Conservation (phyloP, 306 rosid genomes). For the Begonia loranthoides region DNA sequence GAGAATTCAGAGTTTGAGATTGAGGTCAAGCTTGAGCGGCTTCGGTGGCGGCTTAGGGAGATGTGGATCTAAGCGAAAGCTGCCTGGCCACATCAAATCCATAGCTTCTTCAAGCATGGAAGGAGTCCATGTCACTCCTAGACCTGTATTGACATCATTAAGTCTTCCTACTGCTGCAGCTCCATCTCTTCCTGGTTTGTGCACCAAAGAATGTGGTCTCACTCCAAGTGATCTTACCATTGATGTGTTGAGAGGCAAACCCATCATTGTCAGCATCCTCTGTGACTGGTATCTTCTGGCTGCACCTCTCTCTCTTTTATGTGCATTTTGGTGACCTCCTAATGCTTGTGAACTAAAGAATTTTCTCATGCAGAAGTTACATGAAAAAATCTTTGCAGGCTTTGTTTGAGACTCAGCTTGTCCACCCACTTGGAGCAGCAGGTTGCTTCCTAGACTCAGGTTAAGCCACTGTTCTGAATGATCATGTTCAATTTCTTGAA, state of each 20-base stretch:
- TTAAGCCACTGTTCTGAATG: slow-evolving; percentile 59
- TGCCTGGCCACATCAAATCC: slow-evolving; percentile 78
- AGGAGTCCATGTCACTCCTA: slow-evolving; percentile 19
- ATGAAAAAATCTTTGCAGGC: slow-evolving; percentile 56
- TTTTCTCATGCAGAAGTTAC: slow-evolving; percentile 93
- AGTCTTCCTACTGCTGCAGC: slow-evolving; percentile 37
- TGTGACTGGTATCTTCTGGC: slow-evolving; percentile 77
- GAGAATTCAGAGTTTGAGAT: slow-evolving; percentile 52
- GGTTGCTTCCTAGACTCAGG: slow-evolving; percentile 54
- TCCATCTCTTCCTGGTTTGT: slow-evolving; percentile 49
- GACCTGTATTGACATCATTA: slow-evolving; percentile 7
- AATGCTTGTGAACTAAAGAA: slow-evolving; percentile 89
- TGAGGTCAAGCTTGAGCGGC: slow-evolving; percentile 52
- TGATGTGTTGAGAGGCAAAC: slow-evolving; percentile 31
- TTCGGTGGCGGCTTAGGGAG: slow-evolving; percentile 28
- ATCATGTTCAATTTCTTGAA: slow-evolving; percentile 15
- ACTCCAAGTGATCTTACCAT: slow-evolving; percentile 51
- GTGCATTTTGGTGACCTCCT: slow-evolving; percentile 97
- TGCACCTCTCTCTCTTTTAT: slow-evolving; percentile 91
- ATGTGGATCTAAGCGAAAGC: slow-evolving; percentile 51
- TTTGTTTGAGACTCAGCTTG: slow-evolving; percentile 18
- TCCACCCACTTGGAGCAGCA: slow-evolving; percentile 21
- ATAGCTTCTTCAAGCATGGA: slow-evolving; percentile 33
- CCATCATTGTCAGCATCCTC: slow-evolving; percentile 54
- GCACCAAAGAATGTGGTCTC: slow-evolving; percentile 68